phyloP scores from a whole-genome alignment of 208 protist species.

The Angomonas deanei region DNA sequence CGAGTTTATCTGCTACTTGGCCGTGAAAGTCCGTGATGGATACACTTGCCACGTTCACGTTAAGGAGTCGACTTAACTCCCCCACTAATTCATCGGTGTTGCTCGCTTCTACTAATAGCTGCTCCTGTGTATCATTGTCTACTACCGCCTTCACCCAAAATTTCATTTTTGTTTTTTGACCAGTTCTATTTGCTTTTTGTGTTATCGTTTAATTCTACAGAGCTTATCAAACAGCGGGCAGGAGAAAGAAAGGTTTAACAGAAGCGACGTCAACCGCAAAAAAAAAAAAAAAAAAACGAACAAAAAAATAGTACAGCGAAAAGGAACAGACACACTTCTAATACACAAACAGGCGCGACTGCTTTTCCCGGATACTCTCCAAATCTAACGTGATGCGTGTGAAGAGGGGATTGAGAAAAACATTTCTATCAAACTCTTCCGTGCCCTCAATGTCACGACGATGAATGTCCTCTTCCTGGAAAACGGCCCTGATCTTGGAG shows the following conservation, averaged over 20 bases:
- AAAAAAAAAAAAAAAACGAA: conserved; percentile 21
- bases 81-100: conserved; percentile 22
- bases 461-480: conserved; percentile 62
- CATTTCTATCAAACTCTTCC: conserved; percentile 55
- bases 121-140: conserved; percentile 44
- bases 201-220: conserved; percentile 8
- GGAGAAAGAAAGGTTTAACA: conserved; percentile 11
- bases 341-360: conserved; percentile 1
- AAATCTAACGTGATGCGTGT: conserved; percentile 40
- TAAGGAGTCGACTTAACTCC: conserved; percentile 28
- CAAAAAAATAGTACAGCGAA: conserved; percentile 3
- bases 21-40: conserved; percentile 47
- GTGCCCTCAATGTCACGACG: conserved; percentile 57
- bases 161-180: conserved; percentile 30
- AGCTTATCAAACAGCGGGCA: conserved; percentile 4
- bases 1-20: conserved; percentile 57
- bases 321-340: background rate
- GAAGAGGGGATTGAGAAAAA: conserved; percentile 48
- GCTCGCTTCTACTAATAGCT: conserved; percentile 42
- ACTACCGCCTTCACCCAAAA: conserved; percentile 64
- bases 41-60: conserved; percentile 25
- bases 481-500: conserved; percentile 32
- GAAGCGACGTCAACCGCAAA: conserved; percentile 3
- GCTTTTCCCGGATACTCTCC: background rate
- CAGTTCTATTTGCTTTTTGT: background rate